phyloP scores from a whole-genome alignment of 2,329 filamentous ascomycete genomes.

The Penicillium sp. region DNA sequence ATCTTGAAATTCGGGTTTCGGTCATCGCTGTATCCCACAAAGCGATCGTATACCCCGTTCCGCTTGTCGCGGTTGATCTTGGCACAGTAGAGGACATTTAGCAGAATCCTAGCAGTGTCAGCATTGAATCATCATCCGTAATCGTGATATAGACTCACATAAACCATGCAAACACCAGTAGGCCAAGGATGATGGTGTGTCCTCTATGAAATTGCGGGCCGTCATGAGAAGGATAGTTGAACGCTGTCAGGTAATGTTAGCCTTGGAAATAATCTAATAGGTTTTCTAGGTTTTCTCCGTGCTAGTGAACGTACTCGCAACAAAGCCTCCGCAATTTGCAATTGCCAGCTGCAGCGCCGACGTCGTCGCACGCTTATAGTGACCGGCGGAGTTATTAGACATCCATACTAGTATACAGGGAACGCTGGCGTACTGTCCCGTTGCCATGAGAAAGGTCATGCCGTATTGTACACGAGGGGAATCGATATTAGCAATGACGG shows the following conservation, averaged over 20 bases:
- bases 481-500: constrained; percentile 57
- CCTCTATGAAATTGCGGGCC: constrained; percentile 59
- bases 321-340: constrained; percentile 66
- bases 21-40: constrained; percentile 59
- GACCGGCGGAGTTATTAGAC: constrained; percentile 65
- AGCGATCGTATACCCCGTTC: constrained; percentile 58
- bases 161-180: constrained; percentile 63
- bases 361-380: constrained; percentile 68
- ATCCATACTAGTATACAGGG: constrained; percentile 65
- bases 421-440: constrained; percentile 62
- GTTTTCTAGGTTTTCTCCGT: too few species aligned
- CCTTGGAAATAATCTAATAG: too few species aligned
- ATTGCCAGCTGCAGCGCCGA: constrained; percentile 64
- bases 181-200: constrained; percentile 59
- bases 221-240: constrained; percentile 59
- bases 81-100: constrained; percentile 60
- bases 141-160: constrained; percentile 51
- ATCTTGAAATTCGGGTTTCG: constrained; percentile 61
- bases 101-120: constrained; percentile 48
- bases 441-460: constrained; percentile 67
- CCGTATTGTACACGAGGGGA: constrained; percentile 57
- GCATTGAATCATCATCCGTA: neutral
- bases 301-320: constrained; percentile 52
- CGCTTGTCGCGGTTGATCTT: constrained; percentile 64
- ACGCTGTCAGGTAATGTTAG: constrained; percentile 29